Conservation (phyloP, 257 asterid species). For the Coffea eugenioides region DNA sequence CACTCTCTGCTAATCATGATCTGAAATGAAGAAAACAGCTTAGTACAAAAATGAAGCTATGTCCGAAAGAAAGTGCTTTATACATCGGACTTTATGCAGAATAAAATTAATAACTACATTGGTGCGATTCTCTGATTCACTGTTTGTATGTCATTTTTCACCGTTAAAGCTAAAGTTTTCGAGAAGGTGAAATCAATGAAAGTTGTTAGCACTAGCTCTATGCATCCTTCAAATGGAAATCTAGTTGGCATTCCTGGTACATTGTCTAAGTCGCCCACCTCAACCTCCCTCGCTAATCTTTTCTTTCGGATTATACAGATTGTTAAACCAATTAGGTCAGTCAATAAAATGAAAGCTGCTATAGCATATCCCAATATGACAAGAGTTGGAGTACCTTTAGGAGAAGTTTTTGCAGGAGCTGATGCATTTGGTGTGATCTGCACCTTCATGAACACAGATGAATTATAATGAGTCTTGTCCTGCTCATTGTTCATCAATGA, state of each 20-base stretch:
- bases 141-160: background rate
- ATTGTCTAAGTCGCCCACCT: conserved; percentile 25
- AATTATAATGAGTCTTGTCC: conserved; percentile 20
- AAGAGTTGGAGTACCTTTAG: background rate
- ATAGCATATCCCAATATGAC: conserved; percentile 17
- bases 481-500: conserved; percentile 30
- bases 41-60: background rate
- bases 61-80: background rate
- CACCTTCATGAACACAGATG: conserved; percentile 23
- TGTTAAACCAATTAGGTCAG: conserved; percentile 2
- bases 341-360: conserved; percentile 2
- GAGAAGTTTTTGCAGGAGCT: background rate
- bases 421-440: conserved; percentile 12
- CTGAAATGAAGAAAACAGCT: background rate
- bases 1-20: background rate
- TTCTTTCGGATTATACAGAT: conserved; percentile 15
- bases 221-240: conserved; percentile 24
- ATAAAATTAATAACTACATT: too few relatives aligned
- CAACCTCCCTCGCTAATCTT: conserved; percentile 11
- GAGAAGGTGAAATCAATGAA: background rate
- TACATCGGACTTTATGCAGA: too few relatives aligned
- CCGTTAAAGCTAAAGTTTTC: background rate
- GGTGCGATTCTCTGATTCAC: background rate
- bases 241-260: conserved; percentile 35
- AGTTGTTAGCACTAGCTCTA: background rate